Conservation (phyloP, 768 basidiomycete genomes). For the Obba rivulosa region DNA sequence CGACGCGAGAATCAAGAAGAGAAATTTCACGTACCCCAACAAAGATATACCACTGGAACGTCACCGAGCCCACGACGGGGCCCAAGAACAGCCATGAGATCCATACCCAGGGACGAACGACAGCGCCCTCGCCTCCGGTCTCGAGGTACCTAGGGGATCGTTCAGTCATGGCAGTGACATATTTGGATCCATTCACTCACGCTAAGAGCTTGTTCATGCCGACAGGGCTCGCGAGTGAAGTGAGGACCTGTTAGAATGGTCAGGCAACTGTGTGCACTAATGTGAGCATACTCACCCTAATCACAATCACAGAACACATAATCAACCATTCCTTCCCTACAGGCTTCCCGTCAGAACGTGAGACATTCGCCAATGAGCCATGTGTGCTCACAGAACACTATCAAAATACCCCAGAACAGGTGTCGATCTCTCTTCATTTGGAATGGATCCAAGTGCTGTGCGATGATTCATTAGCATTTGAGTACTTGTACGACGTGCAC, state of each 20-base stretch:
- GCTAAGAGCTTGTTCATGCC: conserved; percentile 30
- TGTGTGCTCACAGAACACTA: conserved; percentile 8
- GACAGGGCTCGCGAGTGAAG: conserved; percentile 25
- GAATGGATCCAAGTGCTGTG: conserved; percentile 29
- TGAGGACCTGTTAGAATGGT: conserved; percentile 11
- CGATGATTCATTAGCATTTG: background rate
- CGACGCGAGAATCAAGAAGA: background rate
- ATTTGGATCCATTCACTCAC: conserved; percentile 18
- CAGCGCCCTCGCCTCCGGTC: conserved; percentile 40
- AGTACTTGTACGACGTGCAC: background rate
- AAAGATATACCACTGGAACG: conserved; percentile 48
- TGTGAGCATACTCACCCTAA: conserved; percentile 9
- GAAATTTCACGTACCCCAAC: conserved; percentile 20
- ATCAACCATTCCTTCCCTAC: conserved; percentile 5
- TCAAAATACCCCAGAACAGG: conserved; percentile 25
- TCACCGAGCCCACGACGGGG: conserved; percentile 37
- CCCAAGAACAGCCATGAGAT: conserved; percentile 45
- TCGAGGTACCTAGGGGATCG: conserved; percentile 47
- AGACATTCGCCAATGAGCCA: background rate
- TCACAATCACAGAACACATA: background rate
- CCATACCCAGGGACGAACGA: conserved; percentile 67
- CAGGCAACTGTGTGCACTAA: conserved; percentile 33
- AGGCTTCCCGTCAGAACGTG: background rate
- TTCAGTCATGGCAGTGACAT: conserved; percentile 4
- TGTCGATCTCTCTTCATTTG: conserved; percentile 23